Conservation (phyloP, 2,329 filamentous ascomycete genomes). For the Verticillium longisporum region DNA sequence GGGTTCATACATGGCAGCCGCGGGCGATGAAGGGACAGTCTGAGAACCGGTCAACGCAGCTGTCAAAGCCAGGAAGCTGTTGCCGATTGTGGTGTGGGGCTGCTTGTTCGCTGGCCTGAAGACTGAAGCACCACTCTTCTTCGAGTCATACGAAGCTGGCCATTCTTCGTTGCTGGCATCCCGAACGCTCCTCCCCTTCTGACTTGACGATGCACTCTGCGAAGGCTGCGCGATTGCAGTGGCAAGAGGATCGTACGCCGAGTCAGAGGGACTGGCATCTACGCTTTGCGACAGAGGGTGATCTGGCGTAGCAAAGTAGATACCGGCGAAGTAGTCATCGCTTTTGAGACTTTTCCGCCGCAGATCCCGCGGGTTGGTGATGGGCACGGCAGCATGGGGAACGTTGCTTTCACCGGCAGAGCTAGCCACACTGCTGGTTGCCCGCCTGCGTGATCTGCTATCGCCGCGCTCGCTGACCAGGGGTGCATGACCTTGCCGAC, state of each 20-base stretch:
- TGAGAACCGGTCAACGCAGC: slow-evolving; percentile 15
- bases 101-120: not conserved
- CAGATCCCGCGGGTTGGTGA: slow-evolving; percentile 42
- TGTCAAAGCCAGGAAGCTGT: slow-evolving; percentile 36
- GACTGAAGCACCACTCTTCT: not conserved
- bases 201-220: not conserved
- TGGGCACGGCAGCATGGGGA: not conserved
- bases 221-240: slow-evolving; percentile 16
- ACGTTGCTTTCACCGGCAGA: slow-evolving; percentile 49
- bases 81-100: slow-evolving; percentile 16
- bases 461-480: slow-evolving; percentile 48
- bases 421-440: slow-evolving; percentile 57
- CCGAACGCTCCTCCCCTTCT: not conserved
- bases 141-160: not conserved
- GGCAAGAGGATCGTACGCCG: slow-evolving; percentile 32
- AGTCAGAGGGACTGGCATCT: slow-evolving; percentile 58
- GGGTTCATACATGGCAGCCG: slow-evolving; percentile 16
- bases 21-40: slow-evolving; percentile 26
- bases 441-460: slow-evolving; percentile 45
- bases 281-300: slow-evolving; percentile 73
- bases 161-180: not conserved
- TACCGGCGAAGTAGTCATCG: slow-evolving; percentile 45
- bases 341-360: slow-evolving; percentile 47
- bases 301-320: slow-evolving; percentile 20
- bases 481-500: slow-evolving; percentile 56